Conservation (phyloP, 192 early-diverging fungal genomes). For the Endogone sp. region DNA sequence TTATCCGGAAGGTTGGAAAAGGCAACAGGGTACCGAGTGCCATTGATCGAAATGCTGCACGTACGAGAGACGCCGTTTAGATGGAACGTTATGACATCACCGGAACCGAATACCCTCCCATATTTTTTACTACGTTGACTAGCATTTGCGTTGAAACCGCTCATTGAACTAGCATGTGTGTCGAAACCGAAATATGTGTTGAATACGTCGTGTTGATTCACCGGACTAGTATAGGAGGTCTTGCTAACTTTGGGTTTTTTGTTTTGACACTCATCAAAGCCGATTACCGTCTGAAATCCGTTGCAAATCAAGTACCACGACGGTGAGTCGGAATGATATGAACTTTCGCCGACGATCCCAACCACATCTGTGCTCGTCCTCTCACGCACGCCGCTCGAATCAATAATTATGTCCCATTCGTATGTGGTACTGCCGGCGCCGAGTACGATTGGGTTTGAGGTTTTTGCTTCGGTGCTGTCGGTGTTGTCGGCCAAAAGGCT, state of each 20-base stretch:
- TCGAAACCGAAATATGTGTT: no score
- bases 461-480: not conserved
- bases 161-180: no score
- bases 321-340: no score
- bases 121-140: not conserved
- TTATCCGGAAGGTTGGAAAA: conserved; percentile 6
- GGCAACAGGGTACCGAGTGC: not conserved
- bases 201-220: no score
- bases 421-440: not conserved
- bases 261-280: no score
- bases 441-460: not conserved
- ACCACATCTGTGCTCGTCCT: not conserved
- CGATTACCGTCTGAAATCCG: no score
- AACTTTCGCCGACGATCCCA: not conserved
- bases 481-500: no score
- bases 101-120: conserved; percentile 2
- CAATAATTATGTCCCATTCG: not conserved
- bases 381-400: not conserved
- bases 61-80: conserved; percentile 3
- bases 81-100: conserved; percentile 8
- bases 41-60: conserved; percentile 12
- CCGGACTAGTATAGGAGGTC: no score
- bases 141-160: no score
- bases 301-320: no score
- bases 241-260: not conserved